Evolutionary conservation across 2,329 filamentous ascomycete genomes (phyloP).

Genomic region (Alternaria viburni): DNA sequence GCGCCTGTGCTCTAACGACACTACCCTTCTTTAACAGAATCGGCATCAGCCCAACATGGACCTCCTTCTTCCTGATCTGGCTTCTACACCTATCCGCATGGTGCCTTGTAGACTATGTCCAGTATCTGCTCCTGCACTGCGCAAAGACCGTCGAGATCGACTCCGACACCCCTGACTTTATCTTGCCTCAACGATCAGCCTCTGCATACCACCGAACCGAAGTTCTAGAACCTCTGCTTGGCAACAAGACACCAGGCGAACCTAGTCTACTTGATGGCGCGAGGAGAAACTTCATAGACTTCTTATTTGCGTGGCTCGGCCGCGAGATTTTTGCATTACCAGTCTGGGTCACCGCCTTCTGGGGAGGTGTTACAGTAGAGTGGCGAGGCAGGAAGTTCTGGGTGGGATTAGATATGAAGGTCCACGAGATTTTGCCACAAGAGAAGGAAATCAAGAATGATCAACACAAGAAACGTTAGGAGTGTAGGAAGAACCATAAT

Average conservation of each 20-base stretch:
- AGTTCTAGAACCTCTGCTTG: slow-evolving; percentile 30
- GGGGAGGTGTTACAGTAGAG: slow-evolving; percentile 82
- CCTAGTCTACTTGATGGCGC: slow-evolving; percentile 41
- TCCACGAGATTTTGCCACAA: slow-evolving; percentile 62
- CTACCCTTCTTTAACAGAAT: slow-evolving; percentile 67
- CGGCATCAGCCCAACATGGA: slow-evolving; percentile 70
- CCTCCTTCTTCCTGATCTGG: slow-evolving; percentile 70
- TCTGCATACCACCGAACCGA: slow-evolving; percentile 42
- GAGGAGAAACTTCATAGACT: slow-evolving; percentile 68
- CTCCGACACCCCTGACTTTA: slow-evolving; percentile 76
- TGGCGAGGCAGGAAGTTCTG: slow-evolving; percentile 87
- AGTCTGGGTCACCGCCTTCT: slow-evolving; percentile 88
- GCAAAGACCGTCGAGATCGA: slow-evolving; percentile 74
- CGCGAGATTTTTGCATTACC: slow-evolving; percentile 83
- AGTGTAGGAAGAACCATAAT: too few species aligned
- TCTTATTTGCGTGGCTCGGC: slow-evolving; percentile 83
- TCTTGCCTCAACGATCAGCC: slow-evolving; percentile 53
- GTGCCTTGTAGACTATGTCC: slow-evolving; percentile 75
- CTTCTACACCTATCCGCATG: slow-evolving; percentile 68
- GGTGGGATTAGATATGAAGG: slow-evolving; percentile 84
- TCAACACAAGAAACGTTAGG: background rate
- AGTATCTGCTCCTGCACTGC: slow-evolving; percentile 77
- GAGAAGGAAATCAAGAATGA: slow-evolving; percentile 5
- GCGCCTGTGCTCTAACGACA: slow-evolving; percentile 79
- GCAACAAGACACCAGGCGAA: slow-evolving; percentile 11